phyloP scores from a whole-genome alignment of 148 eudicot genomes.

The Agrostemma githago region DNA sequence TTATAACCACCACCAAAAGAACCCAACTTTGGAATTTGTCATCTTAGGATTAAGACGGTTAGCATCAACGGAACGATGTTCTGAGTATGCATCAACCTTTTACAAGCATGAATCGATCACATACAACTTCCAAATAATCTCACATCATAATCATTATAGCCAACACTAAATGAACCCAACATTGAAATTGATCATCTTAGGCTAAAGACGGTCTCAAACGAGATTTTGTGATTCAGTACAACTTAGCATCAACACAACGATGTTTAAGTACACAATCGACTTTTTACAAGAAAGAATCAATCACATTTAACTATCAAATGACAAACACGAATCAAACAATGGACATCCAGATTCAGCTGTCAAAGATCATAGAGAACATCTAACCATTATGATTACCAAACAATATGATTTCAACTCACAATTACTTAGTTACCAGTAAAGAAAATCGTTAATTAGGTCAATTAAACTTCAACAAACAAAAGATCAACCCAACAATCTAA shows the following conservation, averaged over 20 bases:
- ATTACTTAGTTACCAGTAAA: background rate
- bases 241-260: no score
- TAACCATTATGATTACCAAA: background rate
- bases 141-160: no score
- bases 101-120: no score
- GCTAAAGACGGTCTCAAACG: background rate
- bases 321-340: slow-evolving; percentile 24
- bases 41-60: background rate
- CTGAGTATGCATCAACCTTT: no score
- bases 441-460: background rate
- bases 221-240: background rate
- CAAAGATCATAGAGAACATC: background rate
- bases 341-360: background rate
- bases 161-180: background rate
- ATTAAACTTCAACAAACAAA: background rate
- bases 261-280: background rate
- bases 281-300: background rate
- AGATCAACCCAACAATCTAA: background rate
- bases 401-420: background rate
- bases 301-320: slow-evolving; percentile 11
- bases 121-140: no score
- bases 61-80: no score
- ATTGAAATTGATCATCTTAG: background rate
- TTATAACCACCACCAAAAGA: background rate
- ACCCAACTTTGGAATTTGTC: background rate